Base-by-base conservation (phyloP, 1,284 basidiomycete genomes). In the Vanrija humicola region DNA sequence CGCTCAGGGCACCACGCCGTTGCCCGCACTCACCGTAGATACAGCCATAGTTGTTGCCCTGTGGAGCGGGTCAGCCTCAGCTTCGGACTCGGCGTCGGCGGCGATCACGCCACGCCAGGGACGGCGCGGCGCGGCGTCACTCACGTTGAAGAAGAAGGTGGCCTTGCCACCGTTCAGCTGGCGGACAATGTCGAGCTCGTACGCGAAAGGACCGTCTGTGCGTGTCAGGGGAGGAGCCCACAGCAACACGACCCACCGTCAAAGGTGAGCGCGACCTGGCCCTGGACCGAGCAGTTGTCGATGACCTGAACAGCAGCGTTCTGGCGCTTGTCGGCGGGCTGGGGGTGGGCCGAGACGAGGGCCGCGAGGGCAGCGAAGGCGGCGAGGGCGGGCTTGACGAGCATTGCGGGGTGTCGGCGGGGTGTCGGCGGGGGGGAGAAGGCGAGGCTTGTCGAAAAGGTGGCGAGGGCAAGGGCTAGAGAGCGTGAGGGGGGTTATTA, bases 141-240 rank as follows among this genome's bases (percentile, higher is more conserved):
- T 60, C 14, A 78, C 79, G 64, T 69, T 83, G 72, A 83, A 64
- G 81, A 84, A 84, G 70, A 83, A 84, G 2, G 82, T 84, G 5
- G 78, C 82, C 48, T 78, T 80, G 16, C 73, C 78, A 14, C 74
- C 76, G n/a, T 71, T 67, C 34, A 83, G 66, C 7, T 70, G 63
- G 21, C 78, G 73, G 51, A 72, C 74, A 46, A 82, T 73, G 50
- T 82, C 76, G 15, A 69, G 7, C 46, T 79, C 79, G 46, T 65
- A 81, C 66, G 71, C 55, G 63, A 75, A 80, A 6, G 80, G 80
- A 15, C 82, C 82, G 65, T 82, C 82, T 75, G 55, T 7, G 15
- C 43, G 15, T 19, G 54, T 64, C 48, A 66, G 61, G 52, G 19
- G 15, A 7, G 15, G 29, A n/a, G n/a, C n/a, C 48, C 2, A 25